Percentiles rank a stretch among this genome's conserved stretches.
phyloP scores from a whole-genome alignment of 805 yeast species.

The Ogataea trehalophila region DNA sequence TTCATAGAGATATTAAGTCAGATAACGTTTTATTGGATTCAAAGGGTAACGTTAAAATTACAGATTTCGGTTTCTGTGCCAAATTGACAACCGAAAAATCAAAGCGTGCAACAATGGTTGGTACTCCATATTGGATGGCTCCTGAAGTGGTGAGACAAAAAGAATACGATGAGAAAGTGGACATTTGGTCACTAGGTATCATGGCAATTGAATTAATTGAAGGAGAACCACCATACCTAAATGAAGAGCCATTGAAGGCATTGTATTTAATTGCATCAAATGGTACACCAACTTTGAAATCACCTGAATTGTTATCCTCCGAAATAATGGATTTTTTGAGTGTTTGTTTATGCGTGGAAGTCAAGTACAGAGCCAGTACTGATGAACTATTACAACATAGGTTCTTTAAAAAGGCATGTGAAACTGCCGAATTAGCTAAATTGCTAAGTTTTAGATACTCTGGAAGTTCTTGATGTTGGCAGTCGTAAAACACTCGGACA shows the following conservation, averaged over 20 bases:
- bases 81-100: conserved; percentile 75
- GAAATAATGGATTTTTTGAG: conserved; percentile 82
- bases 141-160: conserved; percentile 95
- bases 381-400: conserved; percentile 79
- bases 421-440: conserved; percentile 52
- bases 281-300: conserved; percentile 91
- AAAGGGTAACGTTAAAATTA: conserved; percentile 82
- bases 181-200: conserved; percentile 96
- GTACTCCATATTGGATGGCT: conserved; percentile 99
- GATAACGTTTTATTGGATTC: conserved; percentile 87
- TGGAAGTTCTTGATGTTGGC: too few species aligned
- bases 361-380: conserved; percentile 83
- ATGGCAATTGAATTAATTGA: conserved; percentile 99
- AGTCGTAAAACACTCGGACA: not conserved
- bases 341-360: conserved; percentile 92
- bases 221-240: conserved; percentile 97
- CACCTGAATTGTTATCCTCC: conserved; percentile 67
- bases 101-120: conserved; percentile 97
- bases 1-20: conserved; percentile 95
- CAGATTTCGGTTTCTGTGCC: conserved; percentile 96
- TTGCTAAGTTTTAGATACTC: conserved; percentile 38
- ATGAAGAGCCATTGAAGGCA: conserved; percentile 93
- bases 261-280: conserved; percentile 91
- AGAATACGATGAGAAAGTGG: conserved; percentile 95
- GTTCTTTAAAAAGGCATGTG: conserved; percentile 61